phyloP scores from a whole-genome alignment of 371 early-diverging fungal genomes.

The Actinomortierella ambigua region DNA sequence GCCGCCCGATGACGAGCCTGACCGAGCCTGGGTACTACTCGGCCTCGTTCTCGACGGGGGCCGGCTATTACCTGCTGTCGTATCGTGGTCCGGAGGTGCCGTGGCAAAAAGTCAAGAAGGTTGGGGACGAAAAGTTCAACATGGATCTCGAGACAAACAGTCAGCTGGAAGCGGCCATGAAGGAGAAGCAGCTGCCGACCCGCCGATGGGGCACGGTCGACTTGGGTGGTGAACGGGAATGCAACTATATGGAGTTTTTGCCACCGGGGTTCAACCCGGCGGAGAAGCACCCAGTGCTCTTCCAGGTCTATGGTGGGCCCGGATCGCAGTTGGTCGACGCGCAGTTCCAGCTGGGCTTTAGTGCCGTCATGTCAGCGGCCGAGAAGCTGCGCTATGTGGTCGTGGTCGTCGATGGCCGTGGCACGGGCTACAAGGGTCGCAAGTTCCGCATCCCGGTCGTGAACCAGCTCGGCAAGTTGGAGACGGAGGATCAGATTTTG shows the following conservation, averaged over 20 bases:
- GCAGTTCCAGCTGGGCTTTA: constrained; percentile 73
- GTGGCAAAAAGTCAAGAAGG: constrained; percentile 71
- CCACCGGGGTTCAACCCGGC: constrained; percentile 85
- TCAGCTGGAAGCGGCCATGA: constrained; percentile 48
- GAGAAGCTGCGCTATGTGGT: constrained; percentile 69
- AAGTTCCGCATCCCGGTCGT: constrained; percentile 79
- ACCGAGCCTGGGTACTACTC: constrained; percentile 67
- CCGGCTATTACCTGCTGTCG: constrained; percentile 72
- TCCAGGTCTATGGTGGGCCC: constrained; percentile 94
- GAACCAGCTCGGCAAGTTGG: constrained; percentile 80
- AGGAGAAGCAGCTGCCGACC: constrained; percentile 62
- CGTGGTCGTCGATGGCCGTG: constrained; percentile 86
- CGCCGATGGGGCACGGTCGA: constrained; percentile 51
- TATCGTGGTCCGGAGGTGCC: constrained; percentile 93
- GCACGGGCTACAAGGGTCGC: constrained; percentile 90
- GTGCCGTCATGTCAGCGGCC: constrained; percentile 66
- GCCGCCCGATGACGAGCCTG: constrained; percentile 56
- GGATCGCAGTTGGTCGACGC: constrained; percentile 84
- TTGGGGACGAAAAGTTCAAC: constrained; percentile 54
- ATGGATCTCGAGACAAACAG: constrained; percentile 63
- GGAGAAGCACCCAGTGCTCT: constrained; percentile 84
- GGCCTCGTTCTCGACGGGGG: constrained; percentile 76
- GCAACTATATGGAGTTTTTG: constrained; percentile 84
- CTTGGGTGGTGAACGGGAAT: constrained; percentile 52
- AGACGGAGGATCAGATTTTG: constrained; percentile 85